phyloP scores from a whole-genome alignment of 495 filamentous ascomycete species.

The Echria macrotheca region DNA sequence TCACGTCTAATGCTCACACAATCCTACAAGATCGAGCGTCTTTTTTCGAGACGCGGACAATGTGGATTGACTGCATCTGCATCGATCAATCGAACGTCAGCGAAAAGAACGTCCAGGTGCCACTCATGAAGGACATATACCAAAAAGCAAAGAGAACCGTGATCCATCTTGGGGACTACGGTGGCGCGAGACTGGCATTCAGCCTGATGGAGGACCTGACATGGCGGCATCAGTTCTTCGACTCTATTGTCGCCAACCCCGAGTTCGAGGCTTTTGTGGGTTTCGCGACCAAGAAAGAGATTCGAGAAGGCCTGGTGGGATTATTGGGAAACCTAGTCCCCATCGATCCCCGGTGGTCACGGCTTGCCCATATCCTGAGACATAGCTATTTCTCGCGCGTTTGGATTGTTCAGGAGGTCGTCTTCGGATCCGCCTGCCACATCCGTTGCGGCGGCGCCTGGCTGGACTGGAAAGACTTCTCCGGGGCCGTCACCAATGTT shows the following conservation, averaged over 20 bases:
- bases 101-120: slow-evolving; percentile 24
- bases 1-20: slow-evolving; percentile 11
- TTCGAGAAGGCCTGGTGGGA: not conserved
- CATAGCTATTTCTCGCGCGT: slow-evolving; percentile 15
- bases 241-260: not conserved
- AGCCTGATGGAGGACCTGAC: not conserved
- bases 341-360: not conserved
- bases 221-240: not conserved
- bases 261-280: not conserved
- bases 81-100: slow-evolving; percentile 24
- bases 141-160: slow-evolving; percentile 18
- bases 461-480: not conserved
- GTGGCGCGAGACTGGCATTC: not conserved
- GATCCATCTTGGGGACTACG: slow-evolving; percentile 21
- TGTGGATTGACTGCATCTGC: slow-evolving; percentile 32
- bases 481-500: not conserved
- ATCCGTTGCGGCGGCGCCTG: not conserved
- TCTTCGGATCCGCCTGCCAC: not conserved
- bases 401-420: slow-evolving; percentile 19
- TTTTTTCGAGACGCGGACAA: not conserved
- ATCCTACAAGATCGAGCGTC: not conserved
- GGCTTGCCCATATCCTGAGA: not conserved
- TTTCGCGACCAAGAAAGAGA: not conserved
- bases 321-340: not conserved
- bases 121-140: slow-evolving; percentile 26